These are phyloP conservation scores for Papilionanthe hybrid DNA, from an alignment of 116 monocot genomes.

Conservation along the genomic window DNA sequence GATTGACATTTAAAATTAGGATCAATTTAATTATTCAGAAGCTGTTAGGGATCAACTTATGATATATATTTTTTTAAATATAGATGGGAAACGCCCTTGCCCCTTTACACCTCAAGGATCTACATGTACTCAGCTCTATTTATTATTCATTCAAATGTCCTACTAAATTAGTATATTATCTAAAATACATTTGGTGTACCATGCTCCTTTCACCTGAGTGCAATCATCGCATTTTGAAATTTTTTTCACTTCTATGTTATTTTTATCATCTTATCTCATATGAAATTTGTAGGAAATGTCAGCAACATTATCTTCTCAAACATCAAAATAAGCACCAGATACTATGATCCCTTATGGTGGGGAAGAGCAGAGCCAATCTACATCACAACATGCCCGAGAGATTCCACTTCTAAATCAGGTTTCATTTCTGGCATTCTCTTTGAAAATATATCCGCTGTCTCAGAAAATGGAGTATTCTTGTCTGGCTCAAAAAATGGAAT, in stretches of 20 bases:
- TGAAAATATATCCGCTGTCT: slow-evolving; percentile 68
- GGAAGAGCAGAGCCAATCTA: slow-evolving; percentile 96
- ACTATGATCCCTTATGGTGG: slow-evolving; percentile 97
- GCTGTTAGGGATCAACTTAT: neutral
- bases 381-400: slow-evolving; percentile 76
- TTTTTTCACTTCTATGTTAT: neutral
- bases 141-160: neutral
- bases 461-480: slow-evolving; percentile 91
- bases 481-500: slow-evolving; percentile 64
- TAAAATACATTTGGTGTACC: neutral
- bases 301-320: slow-evolving; percentile 75
- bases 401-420: slow-evolving; percentile 50
- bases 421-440: slow-evolving; percentile 63
- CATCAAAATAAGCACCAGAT: slow-evolving; percentile 89
- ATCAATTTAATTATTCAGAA: neutral
- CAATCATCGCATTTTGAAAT: neutral
- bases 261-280: neutral
- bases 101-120: neutral
- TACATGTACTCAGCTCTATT: neutral
- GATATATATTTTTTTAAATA: too few relatives aligned
- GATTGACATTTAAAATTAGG: neutral
- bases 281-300: slow-evolving; percentile 58
- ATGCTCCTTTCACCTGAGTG: neutral
- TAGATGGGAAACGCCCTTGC: neutral
- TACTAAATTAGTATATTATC: neutral